Conservation (phyloP, 78 protist genomes). For the Cavenderia fasciculata region DNA sequence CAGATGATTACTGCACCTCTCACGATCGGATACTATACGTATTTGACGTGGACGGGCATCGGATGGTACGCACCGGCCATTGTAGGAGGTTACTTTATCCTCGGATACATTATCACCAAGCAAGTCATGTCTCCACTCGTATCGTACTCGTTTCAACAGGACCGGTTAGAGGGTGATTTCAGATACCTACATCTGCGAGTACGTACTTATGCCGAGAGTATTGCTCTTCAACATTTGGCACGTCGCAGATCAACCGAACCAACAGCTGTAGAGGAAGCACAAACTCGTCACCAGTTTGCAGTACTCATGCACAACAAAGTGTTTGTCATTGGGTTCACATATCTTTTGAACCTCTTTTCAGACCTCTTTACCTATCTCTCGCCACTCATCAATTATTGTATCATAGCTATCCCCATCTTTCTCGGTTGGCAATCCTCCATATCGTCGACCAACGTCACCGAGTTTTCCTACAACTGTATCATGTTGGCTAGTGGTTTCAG, state of each 20-base stretch:
- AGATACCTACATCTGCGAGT: slow-evolving; percentile 76
- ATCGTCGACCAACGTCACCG: too few species aligned
- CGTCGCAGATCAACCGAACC: too few species aligned
- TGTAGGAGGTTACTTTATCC: slow-evolving; percentile 47
- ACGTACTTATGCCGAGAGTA: slow-evolving; percentile 69
- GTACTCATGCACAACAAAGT: slow-evolving; percentile 23
- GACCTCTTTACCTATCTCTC: slow-evolving; percentile 50
- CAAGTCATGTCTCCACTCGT: slow-evolving; percentile 68
- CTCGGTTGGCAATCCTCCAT: too few species aligned
- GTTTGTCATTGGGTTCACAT: too few species aligned
- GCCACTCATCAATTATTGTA: slow-evolving; percentile 46
- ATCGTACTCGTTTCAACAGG: slow-evolving; percentile 46
- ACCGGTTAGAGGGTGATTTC: slow-evolving; percentile 82
- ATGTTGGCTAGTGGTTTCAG: slow-evolving; percentile 82
- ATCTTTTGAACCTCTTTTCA: slow-evolving; percentile 58
- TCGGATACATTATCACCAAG: slow-evolving; percentile 63
- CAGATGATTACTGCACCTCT: slow-evolving; percentile 70
- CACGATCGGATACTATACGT: slow-evolving; percentile 60
- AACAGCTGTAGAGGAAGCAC: slow-evolving; percentile 56
- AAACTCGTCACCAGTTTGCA: slow-evolving; percentile 40
- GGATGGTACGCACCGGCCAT: slow-evolving; percentile 84
- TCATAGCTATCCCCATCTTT: slow-evolving; percentile 62
- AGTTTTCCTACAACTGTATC: slow-evolving; percentile 71
- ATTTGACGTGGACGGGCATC: slow-evolving; percentile 9
- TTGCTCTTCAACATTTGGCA: slow-evolving; percentile 59